Evolutionary conservation across 345 rosid species (phyloP), one percentile per base, ranked within the genome.

Genomic region (Lepidium didymum): DNA sequence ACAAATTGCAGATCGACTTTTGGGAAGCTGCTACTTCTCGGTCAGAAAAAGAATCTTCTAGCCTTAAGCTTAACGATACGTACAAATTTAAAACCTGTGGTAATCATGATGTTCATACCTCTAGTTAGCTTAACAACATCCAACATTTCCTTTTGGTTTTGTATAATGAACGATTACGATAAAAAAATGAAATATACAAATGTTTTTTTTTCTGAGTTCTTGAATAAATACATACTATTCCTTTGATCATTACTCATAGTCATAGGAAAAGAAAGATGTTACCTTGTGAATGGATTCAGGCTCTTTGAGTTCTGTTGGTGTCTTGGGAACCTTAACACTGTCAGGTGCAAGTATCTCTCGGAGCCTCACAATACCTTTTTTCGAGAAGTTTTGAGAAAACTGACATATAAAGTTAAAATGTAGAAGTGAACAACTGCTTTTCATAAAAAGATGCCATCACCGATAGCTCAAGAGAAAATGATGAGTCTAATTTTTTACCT

Each of bases 241-340:
- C 31, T 43, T 43, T 14, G 13, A 60, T 38, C 29, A 52, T 13
- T 10, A 35, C 15, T n/a, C 10, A 56, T 4, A 47, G n/a, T n/a
- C n/a, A n/a, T n/a, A n/a, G n/a, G 43, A 56, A 19, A 41, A 58
- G 13, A 53, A 18, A 58, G 35, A 66, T 55, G 78, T 61, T 61
- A 93, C 97, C 97, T 90, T 93, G 83, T 93, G 91, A 80, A 93
- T 75, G 38, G 98, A 93, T 80, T 93, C 98, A 49, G 90, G 97
- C 52, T 93, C 98, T 78, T 80, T 81, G 62, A 93, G 86, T 62
- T 78, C 82, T 46, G 44, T 34, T 33, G 62, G 87, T 41, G 97
- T 86, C 81, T 74, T 79, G 14, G 98, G 97, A 69, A 90, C 90
- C 70, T 72, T 56, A 62, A 90, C 91, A 29, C 76, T 81, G 68